A percentile compares a stretch with the other conserved stretches of the same genome.
Evolutionary conservation across 139 green algal species (phyloP).

Genomic region (Chlorella vulgaris): DNA sequence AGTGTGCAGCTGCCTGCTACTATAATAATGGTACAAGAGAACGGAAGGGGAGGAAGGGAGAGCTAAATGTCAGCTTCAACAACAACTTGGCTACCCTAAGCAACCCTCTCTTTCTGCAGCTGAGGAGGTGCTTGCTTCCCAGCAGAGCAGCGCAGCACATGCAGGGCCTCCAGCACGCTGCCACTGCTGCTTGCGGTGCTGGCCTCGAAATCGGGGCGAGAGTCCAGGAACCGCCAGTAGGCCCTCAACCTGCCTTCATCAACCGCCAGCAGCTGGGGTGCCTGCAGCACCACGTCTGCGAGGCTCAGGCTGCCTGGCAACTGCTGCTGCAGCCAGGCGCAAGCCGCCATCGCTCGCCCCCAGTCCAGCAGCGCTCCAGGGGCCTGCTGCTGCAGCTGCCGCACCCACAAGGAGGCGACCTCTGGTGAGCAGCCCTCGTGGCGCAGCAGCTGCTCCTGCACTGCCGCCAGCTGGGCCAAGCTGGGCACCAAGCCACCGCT

Average conservation of each 20-base stretch:
- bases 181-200: not conserved
- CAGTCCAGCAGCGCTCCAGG: not conserved
- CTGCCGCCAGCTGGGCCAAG: not conserved
- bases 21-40: too few species aligned
- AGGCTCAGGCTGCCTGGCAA: not conserved
- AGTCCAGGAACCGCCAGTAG: not conserved
- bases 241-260: not conserved
- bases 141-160: not conserved
- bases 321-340: not conserved
- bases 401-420: not conserved
- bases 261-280: not conserved
- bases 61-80: too few species aligned
- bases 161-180: not conserved
- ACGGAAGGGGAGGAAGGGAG: too few species aligned
- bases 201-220: not conserved
- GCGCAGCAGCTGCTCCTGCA: not conserved
- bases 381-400: not conserved
- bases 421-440: not conserved
- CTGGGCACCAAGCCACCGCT: not conserved
- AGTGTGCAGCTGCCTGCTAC: too few species aligned
- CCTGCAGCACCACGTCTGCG: not conserved
- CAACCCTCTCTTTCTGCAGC: not conserved
- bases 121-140: not conserved
- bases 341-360: not conserved
- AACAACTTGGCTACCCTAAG: too few species aligned